A percentile compares a stretch with the other conserved stretches of the same genome.
Conservation (phyloP, 306 rosid genomes). For the Glycine latifolia region DNA sequence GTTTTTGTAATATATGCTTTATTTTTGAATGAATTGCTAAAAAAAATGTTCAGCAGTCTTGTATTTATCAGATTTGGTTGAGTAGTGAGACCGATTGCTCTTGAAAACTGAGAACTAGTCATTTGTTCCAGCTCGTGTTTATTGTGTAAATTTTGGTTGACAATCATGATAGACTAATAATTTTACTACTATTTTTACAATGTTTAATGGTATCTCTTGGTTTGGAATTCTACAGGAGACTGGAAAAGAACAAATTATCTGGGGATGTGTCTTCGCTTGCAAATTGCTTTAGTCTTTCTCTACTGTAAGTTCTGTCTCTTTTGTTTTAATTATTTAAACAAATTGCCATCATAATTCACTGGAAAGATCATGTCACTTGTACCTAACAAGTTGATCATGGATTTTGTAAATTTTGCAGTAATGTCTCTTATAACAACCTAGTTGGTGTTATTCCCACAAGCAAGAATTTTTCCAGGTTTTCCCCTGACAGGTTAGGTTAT, state of each 20-base stretch:
- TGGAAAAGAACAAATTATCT: constrained; percentile 74
- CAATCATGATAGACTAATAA: neutral
- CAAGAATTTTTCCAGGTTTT: constrained; percentile 80
- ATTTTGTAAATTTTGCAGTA: constrained; percentile 52
- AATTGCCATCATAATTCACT: neutral
- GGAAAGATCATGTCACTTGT: neutral
- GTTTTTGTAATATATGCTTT: neutral
- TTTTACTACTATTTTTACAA: neutral
- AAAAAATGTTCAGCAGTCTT: neutral
- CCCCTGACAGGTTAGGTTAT: constrained; percentile 71
- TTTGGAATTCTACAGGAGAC: constrained; percentile 59
- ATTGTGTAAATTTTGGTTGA: neutral
- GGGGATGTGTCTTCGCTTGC: constrained; percentile 68
- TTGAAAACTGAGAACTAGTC: neutral
- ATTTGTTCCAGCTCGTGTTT: neutral
- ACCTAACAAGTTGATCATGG: neutral
- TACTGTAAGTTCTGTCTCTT: constrained; percentile 58
- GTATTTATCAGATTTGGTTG: neutral
- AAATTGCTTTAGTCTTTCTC: constrained; percentile 70
- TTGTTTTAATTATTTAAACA: neutral
- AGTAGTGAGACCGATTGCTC: neutral
- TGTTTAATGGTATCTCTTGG: neutral
- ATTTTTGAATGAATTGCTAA: neutral
- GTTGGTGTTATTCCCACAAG: constrained; percentile 76
- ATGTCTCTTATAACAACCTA: constrained; percentile 78